phyloP scores from a whole-genome alignment of 192 early-diverging fungal species.

The Spizellomyces punctatus region DNA sequence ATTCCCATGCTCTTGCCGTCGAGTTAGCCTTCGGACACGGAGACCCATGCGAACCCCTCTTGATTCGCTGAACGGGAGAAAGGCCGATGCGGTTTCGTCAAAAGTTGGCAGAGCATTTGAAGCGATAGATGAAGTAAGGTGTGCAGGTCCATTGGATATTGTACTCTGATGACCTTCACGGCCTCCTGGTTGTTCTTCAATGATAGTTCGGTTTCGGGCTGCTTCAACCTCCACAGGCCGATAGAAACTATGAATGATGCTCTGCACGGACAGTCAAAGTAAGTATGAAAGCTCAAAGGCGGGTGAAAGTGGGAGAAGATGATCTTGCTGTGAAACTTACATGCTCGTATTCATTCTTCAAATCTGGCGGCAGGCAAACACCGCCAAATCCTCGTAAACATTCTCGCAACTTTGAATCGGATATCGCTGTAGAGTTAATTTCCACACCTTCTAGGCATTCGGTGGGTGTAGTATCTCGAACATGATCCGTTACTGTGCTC shows the following conservation, averaged over 20 bases:
- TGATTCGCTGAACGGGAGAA: no score
- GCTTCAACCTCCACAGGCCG: not conserved
- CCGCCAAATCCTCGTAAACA: slow-evolving; percentile 7
- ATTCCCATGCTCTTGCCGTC: no score
- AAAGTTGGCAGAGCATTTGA: no score
- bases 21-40: no score
- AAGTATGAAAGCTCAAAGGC: not conserved
- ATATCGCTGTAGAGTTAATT: not conserved
- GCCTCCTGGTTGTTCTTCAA: no score
- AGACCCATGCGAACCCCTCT: no score
- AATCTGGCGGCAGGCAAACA: slow-evolving; percentile 13
- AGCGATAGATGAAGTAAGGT: no score
- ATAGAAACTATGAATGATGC: slow-evolving; percentile 13
- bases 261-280: not conserved
- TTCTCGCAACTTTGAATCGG: not conserved
- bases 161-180: no score
- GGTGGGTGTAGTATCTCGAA: not conserved
- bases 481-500: slow-evolving; percentile 2
- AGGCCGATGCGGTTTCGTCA: no score
- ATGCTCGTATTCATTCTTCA: slow-evolving; percentile 9
- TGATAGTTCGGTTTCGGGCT: no score
- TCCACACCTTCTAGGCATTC: slow-evolving; percentile 7
- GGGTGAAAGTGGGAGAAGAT: not conserved
- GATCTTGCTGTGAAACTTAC: not conserved
- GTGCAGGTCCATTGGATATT: no score